Base-by-base conservation (phyloP, 1,284 basidiomycete species). In the Cryptococcus depauperatus region DNA sequence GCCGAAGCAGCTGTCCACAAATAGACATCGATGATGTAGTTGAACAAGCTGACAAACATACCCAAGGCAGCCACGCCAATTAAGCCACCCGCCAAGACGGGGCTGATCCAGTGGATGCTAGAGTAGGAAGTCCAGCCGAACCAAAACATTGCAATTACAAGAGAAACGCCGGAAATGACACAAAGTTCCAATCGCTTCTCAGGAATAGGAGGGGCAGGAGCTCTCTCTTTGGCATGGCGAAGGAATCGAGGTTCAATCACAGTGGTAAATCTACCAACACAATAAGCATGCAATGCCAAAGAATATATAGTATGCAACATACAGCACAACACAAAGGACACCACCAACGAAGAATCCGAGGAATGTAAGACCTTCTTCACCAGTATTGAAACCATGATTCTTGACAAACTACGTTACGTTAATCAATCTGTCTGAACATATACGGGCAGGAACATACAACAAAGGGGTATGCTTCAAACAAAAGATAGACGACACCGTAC, bases 21-120 rank as follows among this genome's bases (percentile, higher is more conserved):
- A 52, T 77, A 77, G 5, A 70, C 66, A 54, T 77, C 76, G 54
- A 77, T 71, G 51, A 77, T 68, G 57, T 62, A 73, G 64, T 73
- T 71, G 61, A 71, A 71, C 39, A 73, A 51, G 3, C 64, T 64
- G 21, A 75, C 64, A 62, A 77, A 77, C 79, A 83, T 79, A 51
- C 79, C 77, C 23, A 80, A 68, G 10, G 71, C 56, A 14, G 38
- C 56, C 7, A 72, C 52, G 8, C 68, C 69, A 52, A 74, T 66
- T 8, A 76, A 53, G 3, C 61, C 65, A 21, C 72, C 74, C 7
- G 75, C 71, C 18, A 74, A 51, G n/a, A 73, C 56, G 8, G 72
- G 68, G 7, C 61, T 65, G 52, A 73, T 73, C 64, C 68, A 74
- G 43, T 68, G 64, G 38, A 75, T 67, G n/a, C 46, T 56, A 4